Evolutionary conservation across 805 yeast genomes (phyloP).

Genomic region (Hagleromyces aurorensis): DNA sequence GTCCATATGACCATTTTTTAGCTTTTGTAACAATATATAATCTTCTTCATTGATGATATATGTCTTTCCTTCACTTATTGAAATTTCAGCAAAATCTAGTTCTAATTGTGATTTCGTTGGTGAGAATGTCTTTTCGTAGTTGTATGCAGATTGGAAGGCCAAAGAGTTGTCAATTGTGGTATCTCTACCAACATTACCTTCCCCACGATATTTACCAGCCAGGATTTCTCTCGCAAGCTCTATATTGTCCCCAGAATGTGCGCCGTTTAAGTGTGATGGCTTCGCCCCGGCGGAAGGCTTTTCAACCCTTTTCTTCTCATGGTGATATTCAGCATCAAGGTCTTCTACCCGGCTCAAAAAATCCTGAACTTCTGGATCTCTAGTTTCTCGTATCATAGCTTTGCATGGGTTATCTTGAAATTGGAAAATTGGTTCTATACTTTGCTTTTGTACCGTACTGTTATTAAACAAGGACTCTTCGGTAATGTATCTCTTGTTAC

Average conservation of each 20-base stretch:
- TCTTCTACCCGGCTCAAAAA: conserved; percentile 25
- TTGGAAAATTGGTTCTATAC: too few species aligned
- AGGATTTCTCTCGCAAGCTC: conserved; percentile 14
- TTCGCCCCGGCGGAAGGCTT: conserved; percentile 6
- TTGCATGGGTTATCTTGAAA: neutral
- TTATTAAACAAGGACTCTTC: neutral
- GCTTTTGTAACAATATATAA: conserved; percentile 18
- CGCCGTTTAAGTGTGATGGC: conserved; percentile 2
- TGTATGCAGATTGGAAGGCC: conserved; percentile 26
- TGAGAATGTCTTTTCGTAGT: conserved; percentile 26
- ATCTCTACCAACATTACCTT: neutral
- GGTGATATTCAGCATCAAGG: conserved; percentile 14
- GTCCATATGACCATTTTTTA: conserved; percentile 15
- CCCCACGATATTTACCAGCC: conserved; percentile 9
- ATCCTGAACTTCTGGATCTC: conserved; percentile 17
- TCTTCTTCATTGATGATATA: conserved; percentile 26
- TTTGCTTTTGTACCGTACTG: too few species aligned
- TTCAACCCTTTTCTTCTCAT: neutral
- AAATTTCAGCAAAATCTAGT: conserved; percentile 2
- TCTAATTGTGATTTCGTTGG: conserved; percentile 14
- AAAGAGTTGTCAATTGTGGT: neutral
- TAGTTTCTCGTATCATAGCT: neutral
- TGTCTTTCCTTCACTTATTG: conserved; percentile 3
- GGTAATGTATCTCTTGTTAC: too few species aligned
- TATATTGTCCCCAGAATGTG: conserved; percentile 11